These are phyloP conservation scores for Geranium rotundifolium DNA, from an alignment of 345 rosid genomes.

Conservation along the genomic window DNA sequence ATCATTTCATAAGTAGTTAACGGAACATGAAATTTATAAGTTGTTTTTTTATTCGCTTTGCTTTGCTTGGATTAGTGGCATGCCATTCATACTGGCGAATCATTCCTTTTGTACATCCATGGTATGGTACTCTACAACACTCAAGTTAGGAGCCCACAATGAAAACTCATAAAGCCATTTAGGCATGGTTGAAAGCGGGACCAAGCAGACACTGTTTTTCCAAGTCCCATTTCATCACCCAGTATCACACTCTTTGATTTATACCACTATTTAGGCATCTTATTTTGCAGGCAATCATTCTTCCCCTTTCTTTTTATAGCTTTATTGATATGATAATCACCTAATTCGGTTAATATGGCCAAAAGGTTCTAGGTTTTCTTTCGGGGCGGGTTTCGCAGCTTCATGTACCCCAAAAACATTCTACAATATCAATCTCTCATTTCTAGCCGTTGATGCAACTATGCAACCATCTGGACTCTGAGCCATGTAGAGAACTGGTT, in stretches of 20 bases:
- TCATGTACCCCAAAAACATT: no score
- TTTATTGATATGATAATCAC: no score
- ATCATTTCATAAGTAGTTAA: constrained; percentile 98
- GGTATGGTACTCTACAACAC: constrained; percentile 99
- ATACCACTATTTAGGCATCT: no score
- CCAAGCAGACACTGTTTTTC: constrained; percentile 99
- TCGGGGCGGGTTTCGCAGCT: no score
- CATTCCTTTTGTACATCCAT: constrained; percentile 87
- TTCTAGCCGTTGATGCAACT: no score
- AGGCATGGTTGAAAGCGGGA: constrained; percentile 98
- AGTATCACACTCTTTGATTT: constrained; percentile 92
- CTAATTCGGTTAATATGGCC: no score
- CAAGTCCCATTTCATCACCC: constrained; percentile 99
- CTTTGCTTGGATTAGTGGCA: constrained; percentile 46
- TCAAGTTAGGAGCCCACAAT: constrained; percentile 86
- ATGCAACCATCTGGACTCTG: no score
- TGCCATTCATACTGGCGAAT: constrained; percentile 99
- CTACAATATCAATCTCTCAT: no score
- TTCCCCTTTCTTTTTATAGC: no score
- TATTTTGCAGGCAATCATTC: no score
- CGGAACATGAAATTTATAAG: constrained; percentile 83
- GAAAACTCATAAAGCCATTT: constrained; percentile 94
- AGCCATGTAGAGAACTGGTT: no score
- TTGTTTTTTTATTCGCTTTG: constrained; percentile 45
- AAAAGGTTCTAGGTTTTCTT: no score